A percentile compares a stretch with the other conserved stretches of the same genome.
These are phyloP conservation scores for Ustilago tritici DNA, from an alignment of 1,284 basidiomycete genomes.

Conservation along the genomic window DNA sequence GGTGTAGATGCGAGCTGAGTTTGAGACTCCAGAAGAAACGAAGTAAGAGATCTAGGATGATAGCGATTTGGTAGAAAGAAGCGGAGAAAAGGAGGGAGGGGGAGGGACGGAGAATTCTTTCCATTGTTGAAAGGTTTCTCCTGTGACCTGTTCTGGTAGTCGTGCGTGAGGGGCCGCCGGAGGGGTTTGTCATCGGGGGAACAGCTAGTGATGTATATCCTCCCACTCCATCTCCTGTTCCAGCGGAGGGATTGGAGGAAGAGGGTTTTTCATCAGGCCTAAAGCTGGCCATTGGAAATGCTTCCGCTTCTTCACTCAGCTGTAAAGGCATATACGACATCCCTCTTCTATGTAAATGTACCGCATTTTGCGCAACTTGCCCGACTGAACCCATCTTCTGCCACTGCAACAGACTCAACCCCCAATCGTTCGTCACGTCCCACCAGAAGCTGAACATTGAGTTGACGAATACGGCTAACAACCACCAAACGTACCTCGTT, in stretches of 20 bases:
- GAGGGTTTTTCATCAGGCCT: constrained; percentile 24
- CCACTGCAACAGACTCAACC: constrained; percentile 78
- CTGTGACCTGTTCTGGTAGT: constrained; percentile 6
- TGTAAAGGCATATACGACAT: constrained; percentile 33
- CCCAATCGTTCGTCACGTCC: constrained; percentile 99
- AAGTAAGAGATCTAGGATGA: constrained; percentile 87
- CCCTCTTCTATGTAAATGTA: constrained; percentile 35
- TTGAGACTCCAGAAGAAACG: constrained; percentile 96
- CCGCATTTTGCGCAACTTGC: constrained; percentile 29
- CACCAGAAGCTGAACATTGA: constrained; percentile 98
- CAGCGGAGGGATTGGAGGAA: neutral
- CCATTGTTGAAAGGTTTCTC: constrained; percentile 27
- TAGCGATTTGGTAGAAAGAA: constrained; percentile 82
- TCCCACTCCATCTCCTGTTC: neutral
- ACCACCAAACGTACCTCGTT: constrained; percentile 70
- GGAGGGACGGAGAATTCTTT: constrained; percentile 22
- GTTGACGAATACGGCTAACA: constrained; percentile 86
- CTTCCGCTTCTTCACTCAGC: constrained; percentile 20
- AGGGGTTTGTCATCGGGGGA: constrained; percentile 10
- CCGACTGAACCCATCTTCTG: constrained; percentile 29
- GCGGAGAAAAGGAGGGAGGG: constrained; percentile 61
- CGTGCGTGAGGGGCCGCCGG: constrained; percentile 3
- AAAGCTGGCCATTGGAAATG: constrained; percentile 21
- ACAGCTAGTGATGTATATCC: constrained; percentile 6
- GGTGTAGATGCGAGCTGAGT: constrained; percentile 86